Base-by-base conservation (phyloP, 805 yeast genomes). In the Metschnikowia proteae region DNA sequence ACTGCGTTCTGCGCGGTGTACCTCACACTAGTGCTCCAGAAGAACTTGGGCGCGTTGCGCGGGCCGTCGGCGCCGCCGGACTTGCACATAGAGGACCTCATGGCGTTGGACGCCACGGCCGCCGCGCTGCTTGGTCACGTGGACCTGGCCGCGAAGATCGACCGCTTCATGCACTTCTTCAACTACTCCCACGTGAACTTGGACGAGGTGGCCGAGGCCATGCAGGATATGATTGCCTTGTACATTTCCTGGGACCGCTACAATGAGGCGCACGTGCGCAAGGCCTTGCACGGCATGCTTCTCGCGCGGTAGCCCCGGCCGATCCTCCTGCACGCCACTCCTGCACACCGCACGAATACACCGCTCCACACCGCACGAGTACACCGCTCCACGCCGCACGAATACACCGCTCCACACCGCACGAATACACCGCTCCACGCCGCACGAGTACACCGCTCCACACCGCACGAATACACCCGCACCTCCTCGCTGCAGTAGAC, bases 191-290 rank as follows among this genome's bases (percentile, higher is more conserved):
- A 86, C 53, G 78, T 92, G 3, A 86, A 91, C 60, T 66, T 90
- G 32, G 86, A 82, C 46, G 86, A 86, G 60, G 82, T 88, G 5
- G 81, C 86, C 38, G 92, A 86, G 51, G 84, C 90, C 9, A 82
- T 90, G 28, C 97, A 92, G 63, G 96, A 90, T 57, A 68, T 90
- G 60, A 76, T 92, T 37, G 81, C 86, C 3, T 66, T 91, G 3
- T 92, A 91, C 62, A 91, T 88, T 42, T 77, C 81, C 5, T 91
- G 97, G 97, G 89, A 86, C 55, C 64, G 80, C n/a, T 90, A 87
- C 60, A 88, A 87, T 58, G 97, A 88, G 62, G 74, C 71, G 30
- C 64, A 70, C 53, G 78, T 82, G 17, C 75, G 80, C 49, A 77
- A 75, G 52, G 70, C 75, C 2, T 60, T 80, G 11, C 81, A 76